Conservation (phyloP, 257 asterid species). For the Plectranthus barbatus region DNA sequence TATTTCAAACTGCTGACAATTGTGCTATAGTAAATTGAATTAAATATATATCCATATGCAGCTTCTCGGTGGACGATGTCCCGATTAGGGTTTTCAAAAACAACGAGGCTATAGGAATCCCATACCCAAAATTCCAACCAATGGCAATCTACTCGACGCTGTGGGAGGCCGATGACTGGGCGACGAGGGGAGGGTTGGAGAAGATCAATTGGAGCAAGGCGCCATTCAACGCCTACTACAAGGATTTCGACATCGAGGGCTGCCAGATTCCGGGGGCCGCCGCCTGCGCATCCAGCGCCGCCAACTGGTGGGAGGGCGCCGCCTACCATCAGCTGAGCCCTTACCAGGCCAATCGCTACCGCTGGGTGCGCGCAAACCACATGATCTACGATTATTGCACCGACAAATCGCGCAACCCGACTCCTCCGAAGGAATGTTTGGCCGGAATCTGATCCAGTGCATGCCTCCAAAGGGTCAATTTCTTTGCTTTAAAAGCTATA, state of each 20-base stretch:
- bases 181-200: slow-evolving; percentile 80
- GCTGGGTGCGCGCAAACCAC: slow-evolving; percentile 70
- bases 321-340: slow-evolving; percentile 48
- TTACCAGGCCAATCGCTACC: slow-evolving; percentile 42
- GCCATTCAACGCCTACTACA: slow-evolving; percentile 79
- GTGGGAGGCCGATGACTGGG: slow-evolving; percentile 98
- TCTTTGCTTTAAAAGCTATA: not conserved
- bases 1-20: no score
- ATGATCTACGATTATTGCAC: slow-evolving; percentile 86
- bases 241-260: slow-evolving; percentile 80
- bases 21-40: no score
- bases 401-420: slow-evolving; percentile 49
- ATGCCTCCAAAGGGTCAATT: not conserved
- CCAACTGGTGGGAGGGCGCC: slow-evolving; percentile 85
- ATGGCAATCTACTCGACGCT: slow-evolving; percentile 75
- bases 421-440: slow-evolving; percentile 60
- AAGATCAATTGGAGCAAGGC: slow-evolving; percentile 87
- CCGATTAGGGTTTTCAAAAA: slow-evolving; percentile 84
- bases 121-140: slow-evolving; percentile 63
- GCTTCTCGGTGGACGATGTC: slow-evolving; percentile 46
- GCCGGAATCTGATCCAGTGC: slow-evolving; percentile 38
- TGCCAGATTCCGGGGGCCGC: slow-evolving; percentile 69
- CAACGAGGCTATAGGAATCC: slow-evolving; percentile 61
- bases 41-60: not conserved
- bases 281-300: slow-evolving; percentile 36